A percentile compares a stretch with the other conserved stretches of the same genome.
Evolutionary conservation across 805 yeast genomes (phyloP).

Genomic region (Sugiyamaella smithiae): DNA sequence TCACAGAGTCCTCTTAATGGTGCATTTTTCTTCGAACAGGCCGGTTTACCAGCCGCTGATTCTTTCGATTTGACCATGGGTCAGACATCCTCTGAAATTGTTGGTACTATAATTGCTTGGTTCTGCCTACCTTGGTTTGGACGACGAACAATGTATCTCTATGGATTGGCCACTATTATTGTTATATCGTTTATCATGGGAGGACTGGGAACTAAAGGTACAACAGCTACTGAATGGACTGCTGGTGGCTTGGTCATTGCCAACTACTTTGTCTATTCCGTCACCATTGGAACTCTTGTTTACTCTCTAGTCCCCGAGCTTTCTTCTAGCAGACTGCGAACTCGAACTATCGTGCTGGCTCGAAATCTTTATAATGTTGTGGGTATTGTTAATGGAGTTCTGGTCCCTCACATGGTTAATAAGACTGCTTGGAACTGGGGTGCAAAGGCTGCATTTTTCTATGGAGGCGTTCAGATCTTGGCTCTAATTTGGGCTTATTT

Average conservation of each 20-base stretch:
- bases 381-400: constrained; percentile 27
- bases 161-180: constrained; percentile 30
- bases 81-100: constrained; percentile 45
- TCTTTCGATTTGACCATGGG: constrained; percentile 47
- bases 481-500: constrained; percentile 43
- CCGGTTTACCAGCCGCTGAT: constrained; percentile 27
- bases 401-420: constrained; percentile 45
- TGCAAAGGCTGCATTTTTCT: constrained; percentile 46
- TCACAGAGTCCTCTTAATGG: constrained; percentile 12
- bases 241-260: neutral
- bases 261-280: constrained; percentile 40
- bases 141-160: constrained; percentile 23
- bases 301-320: constrained; percentile 43
- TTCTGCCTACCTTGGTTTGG: constrained; percentile 23
- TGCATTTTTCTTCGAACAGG: constrained; percentile 43
- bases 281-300: constrained; percentile 44
- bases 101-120: constrained; percentile 38
- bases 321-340: constrained; percentile 41
- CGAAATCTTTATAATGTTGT: constrained; percentile 32
- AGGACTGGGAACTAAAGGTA: constrained; percentile 1
- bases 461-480: constrained; percentile 37
- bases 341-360: constrained; percentile 42
- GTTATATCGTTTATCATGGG: constrained; percentile 1
- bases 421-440: constrained; percentile 43
- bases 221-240: neutral